Evolutionary conservation across 2,329 filamentous ascomycete genomes (phyloP).

Genomic region (Xylaria arbuscula): DNA sequence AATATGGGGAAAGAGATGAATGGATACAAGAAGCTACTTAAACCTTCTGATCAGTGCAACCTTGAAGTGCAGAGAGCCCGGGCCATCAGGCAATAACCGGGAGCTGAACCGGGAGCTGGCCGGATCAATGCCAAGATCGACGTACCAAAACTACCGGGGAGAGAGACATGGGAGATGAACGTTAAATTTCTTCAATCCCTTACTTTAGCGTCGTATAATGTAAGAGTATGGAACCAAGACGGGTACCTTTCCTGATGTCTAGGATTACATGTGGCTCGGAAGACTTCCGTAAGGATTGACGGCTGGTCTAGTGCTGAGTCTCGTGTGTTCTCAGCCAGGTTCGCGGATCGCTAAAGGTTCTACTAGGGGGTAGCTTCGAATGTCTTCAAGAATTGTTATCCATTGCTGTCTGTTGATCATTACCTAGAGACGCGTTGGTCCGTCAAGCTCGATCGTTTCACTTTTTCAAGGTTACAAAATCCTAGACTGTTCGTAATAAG

Average conservation of each 20-base stretch:
- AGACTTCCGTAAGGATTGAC: conserved; percentile 14
- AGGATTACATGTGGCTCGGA: conserved; percentile 13
- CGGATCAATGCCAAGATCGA: conserved; percentile 22
- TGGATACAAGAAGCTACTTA: conserved; percentile 3
- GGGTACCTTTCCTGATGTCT: not conserved
- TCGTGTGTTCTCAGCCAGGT: not conserved
- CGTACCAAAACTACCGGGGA: not conserved
- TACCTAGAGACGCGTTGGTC: not conserved
- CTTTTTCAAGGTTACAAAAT: not conserved
- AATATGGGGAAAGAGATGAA: not conserved
- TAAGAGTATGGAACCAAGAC: conserved; percentile 14
- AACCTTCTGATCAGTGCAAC: not conserved
- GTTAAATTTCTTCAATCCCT: not conserved
- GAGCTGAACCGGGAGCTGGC: not conserved
- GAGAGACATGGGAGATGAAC: conserved; percentile 23
- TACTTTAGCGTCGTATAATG: not conserved
- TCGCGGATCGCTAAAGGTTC: not conserved
- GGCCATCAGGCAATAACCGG: not conserved
- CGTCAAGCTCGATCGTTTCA: not conserved
- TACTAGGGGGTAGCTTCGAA: not conserved
- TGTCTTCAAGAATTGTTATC: no score
- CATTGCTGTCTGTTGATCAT: not conserved
- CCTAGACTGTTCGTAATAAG: not conserved
- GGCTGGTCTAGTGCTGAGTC: not conserved
- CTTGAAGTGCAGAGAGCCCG: not conserved